Evolutionary conservation across 1,284 basidiomycete genomes (phyloP), one percentile per base, ranked within the genome.

Genomic region (Megacollybia platyphylla): DNA sequence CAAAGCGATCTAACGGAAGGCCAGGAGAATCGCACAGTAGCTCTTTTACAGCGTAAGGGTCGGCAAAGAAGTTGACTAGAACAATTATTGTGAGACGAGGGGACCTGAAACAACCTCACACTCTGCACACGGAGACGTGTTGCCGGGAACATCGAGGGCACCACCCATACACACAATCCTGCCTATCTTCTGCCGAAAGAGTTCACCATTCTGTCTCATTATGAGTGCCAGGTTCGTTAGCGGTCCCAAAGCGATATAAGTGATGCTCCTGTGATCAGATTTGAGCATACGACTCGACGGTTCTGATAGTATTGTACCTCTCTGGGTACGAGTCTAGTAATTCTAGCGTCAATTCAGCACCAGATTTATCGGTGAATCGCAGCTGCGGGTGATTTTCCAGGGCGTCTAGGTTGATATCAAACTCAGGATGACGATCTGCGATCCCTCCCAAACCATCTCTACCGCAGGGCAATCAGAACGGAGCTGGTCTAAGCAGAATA

Each of bases 161-260:
- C 92, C 93, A n/a, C 93, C 94, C 92, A 97, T 97, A 57, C 81
- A 82, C 13, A 93, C 66, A 20, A 97, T 69, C 9, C 79, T 71
- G 11, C 82, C 84, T 31, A 87, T 70, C 28, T 73, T 75, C 2
- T 81, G 65, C 8, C 68, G 66, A 11, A 81, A 59, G 1, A 74
- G 64, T 27, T 65, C 58, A 1, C 73, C 70, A 52, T 87, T 73
- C 40, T 70, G 57, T 7, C 70, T 70, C 57, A 85, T 66, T 39
- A 87, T 70, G 32, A 67, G 64, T 1, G 90, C 88, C 20, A 97
- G 66, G 54, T 87, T 93, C 13, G 91, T 97, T 46, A 92, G 63
- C 4, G 93, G 93, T 0, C 93, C 94, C 1, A 97, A 68, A 4
- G 78, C 83, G 44, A 97, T 71, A 50, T 96, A 90, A 1, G 86